Evolutionary conservation across 495 filamentous ascomycete genomes (phyloP).

Genomic region (Friedmanniomyces endolithicus): DNA sequence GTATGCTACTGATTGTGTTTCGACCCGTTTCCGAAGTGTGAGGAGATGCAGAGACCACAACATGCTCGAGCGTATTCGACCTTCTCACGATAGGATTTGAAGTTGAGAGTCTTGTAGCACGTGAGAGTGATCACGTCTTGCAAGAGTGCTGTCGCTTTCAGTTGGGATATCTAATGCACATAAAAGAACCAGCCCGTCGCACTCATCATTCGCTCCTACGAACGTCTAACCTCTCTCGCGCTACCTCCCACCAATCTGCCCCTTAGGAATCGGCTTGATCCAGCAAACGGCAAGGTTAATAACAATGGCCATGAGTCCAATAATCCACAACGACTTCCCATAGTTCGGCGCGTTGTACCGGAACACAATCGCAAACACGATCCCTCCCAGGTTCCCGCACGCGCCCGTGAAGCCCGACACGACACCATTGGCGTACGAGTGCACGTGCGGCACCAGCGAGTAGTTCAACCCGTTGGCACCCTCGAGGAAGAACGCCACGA

Average conservation of each 20-base stretch:
- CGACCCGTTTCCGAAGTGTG: no score
- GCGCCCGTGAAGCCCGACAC: conserved; percentile 31
- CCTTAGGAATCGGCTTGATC: conserved; percentile 31
- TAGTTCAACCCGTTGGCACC: conserved; percentile 30
- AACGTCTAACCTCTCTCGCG: neutral
- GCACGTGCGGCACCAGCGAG: conserved; percentile 30
- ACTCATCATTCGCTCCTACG: neutral
- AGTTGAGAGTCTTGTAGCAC: no score
- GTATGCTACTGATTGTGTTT: no score
- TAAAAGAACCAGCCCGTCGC: no score
- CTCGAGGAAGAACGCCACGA: conserved; percentile 29
- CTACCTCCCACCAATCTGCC: conserved; percentile 26
- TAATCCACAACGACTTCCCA: conserved; percentile 28
- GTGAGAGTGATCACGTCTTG: no score
- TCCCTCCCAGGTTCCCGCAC: conserved; percentile 31
- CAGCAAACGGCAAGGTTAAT: conserved; percentile 26
- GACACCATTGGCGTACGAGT: conserved; percentile 30
- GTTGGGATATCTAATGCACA: neutral
- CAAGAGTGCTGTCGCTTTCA: neutral
- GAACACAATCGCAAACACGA: conserved; percentile 32
- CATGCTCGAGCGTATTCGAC: no score
- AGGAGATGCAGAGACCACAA: no score
- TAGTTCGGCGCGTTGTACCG: conserved; percentile 27
- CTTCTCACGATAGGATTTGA: no score
- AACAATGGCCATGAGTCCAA: conserved; percentile 26